A percentile compares a stretch with the other conserved stretches of the same genome.
Conservation (phyloP, 1,284 basidiomycete species). For the Ceratobasidium sp. region DNA sequence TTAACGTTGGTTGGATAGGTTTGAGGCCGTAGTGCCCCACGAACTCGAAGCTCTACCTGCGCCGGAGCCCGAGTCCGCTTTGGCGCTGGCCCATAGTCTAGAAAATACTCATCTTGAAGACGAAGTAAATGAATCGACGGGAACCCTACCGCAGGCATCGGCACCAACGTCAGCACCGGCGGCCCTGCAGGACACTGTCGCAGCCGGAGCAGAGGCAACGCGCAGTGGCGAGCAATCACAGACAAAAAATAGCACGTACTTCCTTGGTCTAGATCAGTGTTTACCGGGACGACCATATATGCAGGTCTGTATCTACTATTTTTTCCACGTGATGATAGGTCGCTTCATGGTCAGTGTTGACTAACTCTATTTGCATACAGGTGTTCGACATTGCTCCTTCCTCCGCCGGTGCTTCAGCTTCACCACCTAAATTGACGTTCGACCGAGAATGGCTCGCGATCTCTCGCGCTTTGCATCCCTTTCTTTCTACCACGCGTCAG, state of each 20-base stretch:
- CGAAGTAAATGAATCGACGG: constrained; percentile 61
- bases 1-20: constrained; percentile 56
- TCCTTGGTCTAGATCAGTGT: constrained; percentile 96
- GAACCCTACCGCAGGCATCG: constrained; percentile 45
- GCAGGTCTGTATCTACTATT: constrained; percentile 69
- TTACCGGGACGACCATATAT: constrained; percentile 85
- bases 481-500: constrained; percentile 69
- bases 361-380: constrained; percentile 58
- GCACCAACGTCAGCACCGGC: constrained; percentile 49
- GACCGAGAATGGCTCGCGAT: constrained; percentile 97
- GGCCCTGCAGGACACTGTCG: constrained; percentile 57
- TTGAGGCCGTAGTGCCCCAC: constrained; percentile 79
- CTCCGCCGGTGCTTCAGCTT: constrained; percentile 41
- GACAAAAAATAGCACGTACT: constrained; percentile 69
- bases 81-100: constrained; percentile 62
- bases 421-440: constrained; percentile 64
- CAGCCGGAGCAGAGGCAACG: constrained; percentile 64
- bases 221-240: constrained; percentile 44
- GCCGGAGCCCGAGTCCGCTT: constrained; percentile 1
- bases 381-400: constrained; percentile 74
- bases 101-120: constrained; percentile 75
- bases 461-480: constrained; percentile 85
- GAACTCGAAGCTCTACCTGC: constrained; percentile 46
- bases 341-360: neutral
- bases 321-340: neutral